A percentile compares a stretch with the other conserved stretches of the same genome.
phyloP scores from a whole-genome alignment of 371 early-diverging fungal genomes.

The Dinochytrium kinnereticum region DNA sequence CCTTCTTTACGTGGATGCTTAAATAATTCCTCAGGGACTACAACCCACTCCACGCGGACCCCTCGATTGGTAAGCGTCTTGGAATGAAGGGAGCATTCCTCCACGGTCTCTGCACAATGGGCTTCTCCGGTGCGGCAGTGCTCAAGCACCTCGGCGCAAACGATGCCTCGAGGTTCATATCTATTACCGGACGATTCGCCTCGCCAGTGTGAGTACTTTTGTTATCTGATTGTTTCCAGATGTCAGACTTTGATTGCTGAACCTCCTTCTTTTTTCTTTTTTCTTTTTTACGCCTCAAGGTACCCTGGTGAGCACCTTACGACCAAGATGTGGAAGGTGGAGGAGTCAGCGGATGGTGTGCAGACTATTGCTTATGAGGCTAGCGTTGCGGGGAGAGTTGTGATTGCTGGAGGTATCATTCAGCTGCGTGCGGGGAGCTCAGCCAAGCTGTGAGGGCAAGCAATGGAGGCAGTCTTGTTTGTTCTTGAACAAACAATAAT shows the following conservation, averaged over 20 bases:
- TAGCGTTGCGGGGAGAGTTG: slow-evolving; percentile 43
- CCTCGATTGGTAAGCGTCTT: slow-evolving; percentile 59
- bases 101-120: slow-evolving; percentile 66
- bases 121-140: slow-evolving; percentile 62
- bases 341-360: slow-evolving; percentile 26
- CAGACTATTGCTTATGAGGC: slow-evolving; percentile 59
- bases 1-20: slow-evolving; percentile 28
- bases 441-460: no score
- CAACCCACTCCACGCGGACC: slow-evolving; percentile 73
- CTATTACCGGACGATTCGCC: slow-evolving; percentile 69
- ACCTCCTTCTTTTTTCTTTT: not conserved
- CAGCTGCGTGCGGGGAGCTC: slow-evolving; percentile 7
- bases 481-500: no score
- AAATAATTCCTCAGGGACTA: slow-evolving; percentile 49
- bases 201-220: slow-evolving; percentile 55
- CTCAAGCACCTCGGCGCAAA: slow-evolving; percentile 60
- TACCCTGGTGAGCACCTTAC: slow-evolving; percentile 68
- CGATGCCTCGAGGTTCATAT: slow-evolving; percentile 59
- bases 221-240: not conserved
- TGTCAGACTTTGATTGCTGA: not conserved
- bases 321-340: slow-evolving; percentile 71
- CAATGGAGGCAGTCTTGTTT: no score
- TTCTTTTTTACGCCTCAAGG: not conserved
- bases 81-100: slow-evolving; percentile 72
- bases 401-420: slow-evolving; percentile 31